Percentiles rank a stretch among this genome's conserved stretches.
Evolutionary conservation across 169 alveolate species (phyloP).

Genomic region (Babesia bigemina): DNA sequence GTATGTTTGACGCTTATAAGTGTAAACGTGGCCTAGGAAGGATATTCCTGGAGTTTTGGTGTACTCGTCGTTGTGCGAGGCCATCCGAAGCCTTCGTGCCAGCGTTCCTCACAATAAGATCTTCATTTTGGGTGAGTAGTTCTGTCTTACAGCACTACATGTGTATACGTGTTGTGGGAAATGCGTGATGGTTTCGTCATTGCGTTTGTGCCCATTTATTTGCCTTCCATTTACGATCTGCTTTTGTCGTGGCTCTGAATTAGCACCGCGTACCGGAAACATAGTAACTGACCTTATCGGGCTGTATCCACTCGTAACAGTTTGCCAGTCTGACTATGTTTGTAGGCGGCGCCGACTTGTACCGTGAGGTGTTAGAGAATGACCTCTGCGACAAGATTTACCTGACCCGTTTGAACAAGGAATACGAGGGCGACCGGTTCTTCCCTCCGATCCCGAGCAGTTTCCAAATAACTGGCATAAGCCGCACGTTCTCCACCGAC

Average conservation of each 20-base stretch:
- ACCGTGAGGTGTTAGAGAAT: constrained; percentile 77
- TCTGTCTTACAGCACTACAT: background rate
- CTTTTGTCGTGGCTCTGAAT: too few species aligned
- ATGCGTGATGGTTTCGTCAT: background rate
- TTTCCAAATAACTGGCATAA: constrained; percentile 61
- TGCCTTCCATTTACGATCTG: too few species aligned
- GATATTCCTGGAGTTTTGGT: constrained; percentile 67
- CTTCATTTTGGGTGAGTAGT: constrained; percentile 71
- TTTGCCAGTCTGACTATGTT: background rate
- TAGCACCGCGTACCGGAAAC: background rate
- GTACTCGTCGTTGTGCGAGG: constrained; percentile 61
- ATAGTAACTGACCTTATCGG: background rate
- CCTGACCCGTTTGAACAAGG: constrained; percentile 84
- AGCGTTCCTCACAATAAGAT: constrained; percentile 69
- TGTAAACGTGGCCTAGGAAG: constrained; percentile 16
- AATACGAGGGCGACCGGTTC: constrained; percentile 64
- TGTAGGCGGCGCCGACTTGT: constrained; percentile 87
- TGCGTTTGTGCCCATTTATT: too few species aligned
- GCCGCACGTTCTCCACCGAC: constrained; percentile 63
- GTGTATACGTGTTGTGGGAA: background rate
- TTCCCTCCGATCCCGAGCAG: constrained; percentile 67
- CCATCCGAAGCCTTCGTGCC: constrained; percentile 57
- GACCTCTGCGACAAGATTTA: constrained; percentile 75
- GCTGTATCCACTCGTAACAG: too few species aligned
- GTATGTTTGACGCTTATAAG: constrained; percentile 24